phyloP scores from a whole-genome alignment of 176 grass and related monocot species.

The Bonia amplexicaulis region DNA sequence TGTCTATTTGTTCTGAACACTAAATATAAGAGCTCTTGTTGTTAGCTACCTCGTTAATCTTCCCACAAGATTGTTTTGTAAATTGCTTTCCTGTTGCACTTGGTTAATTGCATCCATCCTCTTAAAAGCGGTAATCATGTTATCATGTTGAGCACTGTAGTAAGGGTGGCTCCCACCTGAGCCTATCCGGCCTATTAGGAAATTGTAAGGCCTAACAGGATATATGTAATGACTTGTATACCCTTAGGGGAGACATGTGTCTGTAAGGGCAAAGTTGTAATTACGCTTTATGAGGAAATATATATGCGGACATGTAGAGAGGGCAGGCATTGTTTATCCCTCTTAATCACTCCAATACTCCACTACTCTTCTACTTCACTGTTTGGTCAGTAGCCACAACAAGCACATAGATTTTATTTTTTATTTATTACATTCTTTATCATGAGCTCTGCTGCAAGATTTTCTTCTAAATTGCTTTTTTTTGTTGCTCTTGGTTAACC shows the following conservation, averaged over 20 bases:
- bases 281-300: too few species aligned
- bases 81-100: background rate
- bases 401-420: background rate
- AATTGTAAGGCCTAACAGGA: too few species aligned
- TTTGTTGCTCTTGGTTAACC: background rate
- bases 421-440: background rate
- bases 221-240: too few species aligned
- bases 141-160: background rate
- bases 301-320: too few species aligned
- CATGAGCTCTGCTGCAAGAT: background rate
- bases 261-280: too few species aligned
- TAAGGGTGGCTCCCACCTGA: too few species aligned
- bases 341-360: too few species aligned
- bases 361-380: too few species aligned
- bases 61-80: background rate
- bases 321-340: too few species aligned
- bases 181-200: too few species aligned
- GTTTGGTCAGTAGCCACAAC: too few species aligned
- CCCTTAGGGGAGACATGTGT: too few species aligned
- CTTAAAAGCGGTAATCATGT: background rate
- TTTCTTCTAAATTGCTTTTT: background rate
- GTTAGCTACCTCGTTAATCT: background rate
- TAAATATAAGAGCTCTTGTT: background rate
- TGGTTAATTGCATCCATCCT: conserved; percentile 6
- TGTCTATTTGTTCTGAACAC: background rate